Percentiles rank a stretch among this genome's conserved stretches.
Evolutionary conservation across 1,284 basidiomycete species (phyloP).

Genomic region (Cystobasidium sp.): DNA sequence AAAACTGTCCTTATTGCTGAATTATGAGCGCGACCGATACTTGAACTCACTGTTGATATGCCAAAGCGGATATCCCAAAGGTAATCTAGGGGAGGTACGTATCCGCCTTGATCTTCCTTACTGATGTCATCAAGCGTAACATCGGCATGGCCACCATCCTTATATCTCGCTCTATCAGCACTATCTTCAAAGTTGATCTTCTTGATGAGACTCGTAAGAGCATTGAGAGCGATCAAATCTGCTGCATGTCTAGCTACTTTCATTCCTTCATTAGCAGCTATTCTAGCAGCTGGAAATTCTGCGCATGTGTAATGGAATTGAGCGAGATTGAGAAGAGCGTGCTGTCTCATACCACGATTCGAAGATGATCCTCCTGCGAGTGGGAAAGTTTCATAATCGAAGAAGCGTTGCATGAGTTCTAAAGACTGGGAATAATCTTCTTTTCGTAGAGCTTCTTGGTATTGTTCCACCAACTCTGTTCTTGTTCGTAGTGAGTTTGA

Average conservation of each 20-base stretch:
- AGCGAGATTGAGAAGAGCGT: slow-evolving; percentile 39
- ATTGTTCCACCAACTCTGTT: slow-evolving; percentile 14
- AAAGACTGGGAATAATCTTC: slow-evolving; percentile 29
- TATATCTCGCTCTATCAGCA: slow-evolving; percentile 11
- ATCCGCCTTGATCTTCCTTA: slow-evolving; percentile 33
- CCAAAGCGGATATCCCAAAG: slow-evolving; percentile 40
- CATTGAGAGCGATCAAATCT: slow-evolving; percentile 27
- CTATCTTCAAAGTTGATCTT: slow-evolving; percentile 33
- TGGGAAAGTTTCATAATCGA: slow-evolving; percentile 35
- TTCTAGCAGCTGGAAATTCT: slow-evolving; percentile 27
- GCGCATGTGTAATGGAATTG: slow-evolving; percentile 23
- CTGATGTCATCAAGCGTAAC: slow-evolving; percentile 5
- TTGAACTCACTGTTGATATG: slow-evolving; percentile 6
- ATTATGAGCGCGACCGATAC: neutral
- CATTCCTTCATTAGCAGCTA: slow-evolving; percentile 24
- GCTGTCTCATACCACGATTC: slow-evolving; percentile 40
- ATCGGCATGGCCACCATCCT: slow-evolving; percentile 17
- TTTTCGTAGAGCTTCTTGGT: slow-evolving; percentile 17
- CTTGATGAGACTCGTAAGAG: slow-evolving; percentile 28
- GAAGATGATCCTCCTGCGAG: slow-evolving; percentile 19
- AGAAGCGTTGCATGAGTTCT: slow-evolving; percentile 16
- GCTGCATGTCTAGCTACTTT: slow-evolving; percentile 30
- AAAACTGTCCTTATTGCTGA: neutral
- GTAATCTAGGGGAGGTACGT: slow-evolving; percentile 26
- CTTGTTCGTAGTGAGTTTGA: slow-evolving; percentile 5